A percentile compares a stretch with the other conserved stretches of the same genome.
Evolutionary conservation across 768 basidiomycete species (phyloP).

Genomic region (Lepiota venenata): DNA sequence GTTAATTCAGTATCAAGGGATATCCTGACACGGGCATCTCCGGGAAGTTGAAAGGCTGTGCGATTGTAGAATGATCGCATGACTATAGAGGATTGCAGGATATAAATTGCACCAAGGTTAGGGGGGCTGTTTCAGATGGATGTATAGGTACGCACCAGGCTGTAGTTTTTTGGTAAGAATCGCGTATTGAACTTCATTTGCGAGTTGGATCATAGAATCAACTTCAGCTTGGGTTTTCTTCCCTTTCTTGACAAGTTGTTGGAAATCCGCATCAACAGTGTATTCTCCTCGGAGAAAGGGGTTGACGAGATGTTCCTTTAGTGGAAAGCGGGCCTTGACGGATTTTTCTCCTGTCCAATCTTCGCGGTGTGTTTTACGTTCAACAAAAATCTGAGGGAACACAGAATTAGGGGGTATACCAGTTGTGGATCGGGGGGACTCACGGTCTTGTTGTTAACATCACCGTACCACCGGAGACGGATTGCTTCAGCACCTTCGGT

Average conservation of each 20-base stretch:
- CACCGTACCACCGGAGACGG: slow-evolving; percentile 96
- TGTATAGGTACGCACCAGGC: slow-evolving; percentile 57
- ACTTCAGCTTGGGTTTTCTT: slow-evolving; percentile 93
- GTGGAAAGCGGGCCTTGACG: slow-evolving; percentile 93
- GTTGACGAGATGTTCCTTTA: slow-evolving; percentile 93
- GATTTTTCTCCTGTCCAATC: slow-evolving; percentile 99
- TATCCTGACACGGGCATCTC: slow-evolving; percentile 97
- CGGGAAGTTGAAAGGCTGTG: slow-evolving; percentile 97
- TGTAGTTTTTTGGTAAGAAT: slow-evolving; percentile 74
- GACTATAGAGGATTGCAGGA: slow-evolving; percentile 41
- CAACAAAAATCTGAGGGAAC: slow-evolving; percentile 67
- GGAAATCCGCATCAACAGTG: slow-evolving; percentile 92
- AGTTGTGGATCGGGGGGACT: slow-evolving; percentile 16
- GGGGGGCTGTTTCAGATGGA: neutral
- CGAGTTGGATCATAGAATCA: slow-evolving; percentile 92
- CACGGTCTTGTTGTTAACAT: slow-evolving; percentile 75
- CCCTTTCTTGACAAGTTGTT: slow-evolving; percentile 79
- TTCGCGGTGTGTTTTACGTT: slow-evolving; percentile 91
- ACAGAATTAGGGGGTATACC: neutral
- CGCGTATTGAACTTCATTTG: slow-evolving; percentile 95
- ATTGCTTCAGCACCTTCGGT: slow-evolving; percentile 98
- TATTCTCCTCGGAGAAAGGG: slow-evolving; percentile 88
- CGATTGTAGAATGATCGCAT: slow-evolving; percentile 98
- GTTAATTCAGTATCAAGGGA: slow-evolving; percentile 97
- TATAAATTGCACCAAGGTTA: neutral